Conservation (phyloP, 2,329 filamentous ascomycete genomes). For the Ophiostoma ips region DNA sequence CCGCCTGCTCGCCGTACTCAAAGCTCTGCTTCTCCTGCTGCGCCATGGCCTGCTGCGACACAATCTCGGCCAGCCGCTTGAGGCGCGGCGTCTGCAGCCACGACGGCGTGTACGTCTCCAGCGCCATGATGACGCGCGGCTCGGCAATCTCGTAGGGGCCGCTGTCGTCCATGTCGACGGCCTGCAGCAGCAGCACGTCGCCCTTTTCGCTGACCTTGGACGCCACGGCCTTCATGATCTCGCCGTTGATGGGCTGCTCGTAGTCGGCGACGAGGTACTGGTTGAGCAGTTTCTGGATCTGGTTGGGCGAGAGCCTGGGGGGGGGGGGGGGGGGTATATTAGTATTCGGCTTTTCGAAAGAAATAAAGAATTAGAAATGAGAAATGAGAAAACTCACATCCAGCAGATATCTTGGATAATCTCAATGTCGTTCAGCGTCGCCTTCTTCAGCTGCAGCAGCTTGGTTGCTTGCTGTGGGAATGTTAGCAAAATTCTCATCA, state of each 20-base stretch:
- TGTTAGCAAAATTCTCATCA: background rate
- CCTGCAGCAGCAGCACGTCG: constrained; percentile 81
- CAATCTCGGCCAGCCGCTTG: constrained; percentile 95
- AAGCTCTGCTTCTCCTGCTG: constrained; percentile 74
- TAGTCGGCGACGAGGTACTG: constrained; percentile 98
- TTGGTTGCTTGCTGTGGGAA: constrained; percentile 76
- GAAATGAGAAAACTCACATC: constrained; percentile 62
- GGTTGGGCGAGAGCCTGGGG: constrained; percentile 80
- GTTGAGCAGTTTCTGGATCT: constrained; percentile 97
- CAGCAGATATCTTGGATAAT: constrained; percentile 99
- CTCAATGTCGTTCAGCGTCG: constrained; percentile 96
- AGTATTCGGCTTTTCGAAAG: background rate
- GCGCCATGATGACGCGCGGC: constrained; percentile 82
- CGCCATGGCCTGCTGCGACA: constrained; percentile 88
- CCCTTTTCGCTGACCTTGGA: constrained; percentile 97
- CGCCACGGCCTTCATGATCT: constrained; percentile 99
- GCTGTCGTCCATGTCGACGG: constrained; percentile 98
- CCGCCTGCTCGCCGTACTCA: constrained; percentile 33
- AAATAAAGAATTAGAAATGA: too few species aligned
- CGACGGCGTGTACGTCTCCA: constrained; percentile 96
- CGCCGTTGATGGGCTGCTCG: constrained; percentile 97
- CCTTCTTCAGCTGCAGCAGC: constrained; percentile 95
- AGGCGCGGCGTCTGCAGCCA: constrained; percentile 94
- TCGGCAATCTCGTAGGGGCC: constrained; percentile 98
- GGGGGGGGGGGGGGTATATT: too few species aligned